Conservation (phyloP, 495 filamentous ascomycete genomes). For the Trichoderma asperelloides region DNA sequence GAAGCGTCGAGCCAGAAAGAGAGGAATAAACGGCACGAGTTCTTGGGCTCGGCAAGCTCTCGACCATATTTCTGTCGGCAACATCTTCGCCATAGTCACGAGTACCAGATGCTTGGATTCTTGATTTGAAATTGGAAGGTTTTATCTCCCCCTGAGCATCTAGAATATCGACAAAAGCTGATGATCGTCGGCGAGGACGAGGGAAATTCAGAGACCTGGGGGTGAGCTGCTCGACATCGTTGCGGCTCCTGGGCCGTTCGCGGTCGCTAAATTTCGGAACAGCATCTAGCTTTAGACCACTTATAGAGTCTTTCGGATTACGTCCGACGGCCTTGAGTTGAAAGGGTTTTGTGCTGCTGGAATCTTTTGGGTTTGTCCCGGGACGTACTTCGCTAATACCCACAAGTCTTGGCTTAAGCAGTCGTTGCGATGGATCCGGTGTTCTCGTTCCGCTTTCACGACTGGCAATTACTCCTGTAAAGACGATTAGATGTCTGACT, state of each 20-base stretch:
- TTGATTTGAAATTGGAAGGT: slow-evolving; percentile 33
- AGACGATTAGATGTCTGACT: not conserved
- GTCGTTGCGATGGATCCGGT: slow-evolving; percentile 8
- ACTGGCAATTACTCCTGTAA: slow-evolving; percentile 10
- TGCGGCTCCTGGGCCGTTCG: not conserved
- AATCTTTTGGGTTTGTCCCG: not conserved
- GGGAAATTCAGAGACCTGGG: not conserved
- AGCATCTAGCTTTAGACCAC: not conserved
- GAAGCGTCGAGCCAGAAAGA: not conserved
- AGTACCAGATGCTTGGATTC: slow-evolving; percentile 35
- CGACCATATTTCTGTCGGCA: slow-evolving; percentile 41
- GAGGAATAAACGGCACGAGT: not conserved
- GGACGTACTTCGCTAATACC: not conserved
- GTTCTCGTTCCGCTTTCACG: slow-evolving; percentile 9
- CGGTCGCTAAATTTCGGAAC: not conserved
- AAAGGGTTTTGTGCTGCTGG: not conserved
- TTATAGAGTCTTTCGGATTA: not conserved
- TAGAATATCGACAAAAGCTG: slow-evolving; percentile 38
- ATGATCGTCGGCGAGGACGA: slow-evolving; percentile 10
- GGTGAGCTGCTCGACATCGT: not conserved
- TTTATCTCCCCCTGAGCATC: slow-evolving; percentile 43
- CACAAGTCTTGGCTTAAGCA: slow-evolving; percentile 7
- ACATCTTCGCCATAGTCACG: slow-evolving; percentile 48
- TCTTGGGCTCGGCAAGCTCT: not conserved
- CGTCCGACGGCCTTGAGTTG: not conserved